phyloP scores from a whole-genome alignment of 352 stramenopile species.

The Pythium apleroticum region DNA sequence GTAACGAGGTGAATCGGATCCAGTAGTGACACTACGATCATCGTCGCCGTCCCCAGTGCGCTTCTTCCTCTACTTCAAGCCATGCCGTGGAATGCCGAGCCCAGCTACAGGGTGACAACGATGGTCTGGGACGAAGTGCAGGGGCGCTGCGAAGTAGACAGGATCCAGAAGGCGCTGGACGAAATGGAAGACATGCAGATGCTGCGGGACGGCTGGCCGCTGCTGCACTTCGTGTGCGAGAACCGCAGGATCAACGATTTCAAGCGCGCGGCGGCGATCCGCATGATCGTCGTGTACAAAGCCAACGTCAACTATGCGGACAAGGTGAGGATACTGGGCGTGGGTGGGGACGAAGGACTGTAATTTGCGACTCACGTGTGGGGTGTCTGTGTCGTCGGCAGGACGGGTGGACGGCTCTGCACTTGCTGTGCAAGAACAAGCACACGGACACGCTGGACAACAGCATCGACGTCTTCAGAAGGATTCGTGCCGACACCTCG shows the following conservation, averaged over 20 bases:
- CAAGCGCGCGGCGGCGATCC: constrained; percentile 40
- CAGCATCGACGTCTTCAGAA: constrained; percentile 20
- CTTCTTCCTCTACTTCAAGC: constrained; percentile 1
- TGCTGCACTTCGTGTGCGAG: constrained; percentile 73
- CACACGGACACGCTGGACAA: constrained; percentile 11
- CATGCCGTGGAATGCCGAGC: constrained; percentile 21
- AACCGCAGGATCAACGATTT: constrained; percentile 50
- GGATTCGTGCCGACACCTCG: constrained; percentile 16
- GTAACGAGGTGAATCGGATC: neutral
- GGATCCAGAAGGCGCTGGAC: constrained; percentile 38
- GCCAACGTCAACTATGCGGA: constrained; percentile 60
- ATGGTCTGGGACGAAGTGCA: constrained; percentile 75
- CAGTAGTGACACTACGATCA: constrained; percentile 5
- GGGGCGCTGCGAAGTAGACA: constrained; percentile 42
- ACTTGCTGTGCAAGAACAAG: constrained; percentile 54
- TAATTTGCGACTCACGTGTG: neutral
- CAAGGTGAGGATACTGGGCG: constrained; percentile 37
- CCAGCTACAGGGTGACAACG: constrained; percentile 29
- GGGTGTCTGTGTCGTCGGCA: constrained; percentile 17
- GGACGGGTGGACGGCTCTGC: constrained; percentile 70
- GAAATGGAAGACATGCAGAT: constrained; percentile 12
- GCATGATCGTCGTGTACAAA: constrained; percentile 36
- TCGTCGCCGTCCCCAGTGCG: too few species aligned
- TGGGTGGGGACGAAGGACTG: neutral
- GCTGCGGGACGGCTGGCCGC: constrained; percentile 71